Percentiles rank a stretch among this genome's conserved stretches.
These are phyloP conservation scores for Lipomyces yarrowii DNA, from an alignment of 1,139 yeast genomes.

Conservation along the genomic window DNA sequence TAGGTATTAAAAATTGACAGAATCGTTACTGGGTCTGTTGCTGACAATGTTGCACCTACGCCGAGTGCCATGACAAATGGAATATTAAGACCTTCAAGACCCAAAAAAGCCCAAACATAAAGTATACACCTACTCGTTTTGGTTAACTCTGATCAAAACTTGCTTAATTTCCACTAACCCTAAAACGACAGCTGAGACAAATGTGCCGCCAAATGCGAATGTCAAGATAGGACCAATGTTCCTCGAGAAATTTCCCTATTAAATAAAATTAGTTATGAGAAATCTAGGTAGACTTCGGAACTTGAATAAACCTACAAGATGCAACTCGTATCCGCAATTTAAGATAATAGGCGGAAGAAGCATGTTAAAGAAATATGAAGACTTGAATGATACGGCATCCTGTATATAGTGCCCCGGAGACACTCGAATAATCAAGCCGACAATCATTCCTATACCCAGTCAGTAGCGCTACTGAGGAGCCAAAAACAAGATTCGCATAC, in stretches of 20 bases:
- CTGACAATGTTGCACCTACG: slow-evolving; percentile 96
- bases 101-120: slow-evolving; percentile 88
- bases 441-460: slow-evolving; percentile 48
- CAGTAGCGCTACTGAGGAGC: background rate
- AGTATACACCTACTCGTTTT: slow-evolving; percentile 55
- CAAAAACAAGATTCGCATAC: slow-evolving; percentile 56
- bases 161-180: slow-evolving; percentile 49
- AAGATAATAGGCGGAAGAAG: slow-evolving; percentile 93
- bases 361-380: slow-evolving; percentile 91
- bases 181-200: slow-evolving; percentile 83
- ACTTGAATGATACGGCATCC: slow-evolving; percentile 93
- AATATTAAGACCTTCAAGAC: slow-evolving; percentile 81
- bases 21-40: slow-evolving; percentile 98
- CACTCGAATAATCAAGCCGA: slow-evolving; percentile 84
- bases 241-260: slow-evolving; percentile 76
- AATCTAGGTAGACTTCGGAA: background rate
- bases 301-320: slow-evolving; percentile 52
- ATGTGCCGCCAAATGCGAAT: slow-evolving; percentile 97
- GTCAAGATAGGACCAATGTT: slow-evolving; percentile 89
- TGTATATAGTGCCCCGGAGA: slow-evolving; percentile 97
- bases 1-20: slow-evolving; percentile 94
- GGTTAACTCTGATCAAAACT: background rate
- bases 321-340: slow-evolving; percentile 94
- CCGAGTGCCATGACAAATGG: slow-evolving; percentile 96
- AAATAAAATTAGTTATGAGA: background rate